Base-by-base conservation (phyloP, 75 land plant genomes). In the Larix kaempferi region DNA sequence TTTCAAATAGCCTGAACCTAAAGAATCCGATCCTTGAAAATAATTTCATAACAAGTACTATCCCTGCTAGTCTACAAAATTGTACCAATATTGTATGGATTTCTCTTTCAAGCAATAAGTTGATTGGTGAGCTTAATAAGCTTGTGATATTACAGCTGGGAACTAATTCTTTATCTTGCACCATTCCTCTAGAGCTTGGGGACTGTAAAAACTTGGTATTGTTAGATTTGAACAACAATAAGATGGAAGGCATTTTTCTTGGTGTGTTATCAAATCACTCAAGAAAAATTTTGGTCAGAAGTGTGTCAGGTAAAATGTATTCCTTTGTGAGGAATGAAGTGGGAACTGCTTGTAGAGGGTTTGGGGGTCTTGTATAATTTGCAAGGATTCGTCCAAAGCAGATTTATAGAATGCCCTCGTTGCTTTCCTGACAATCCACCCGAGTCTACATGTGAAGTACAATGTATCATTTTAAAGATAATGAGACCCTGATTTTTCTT, bases 181-280 rank as follows among this genome's bases (percentile, higher is more conserved):
- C 57, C n/a, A 90, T 96, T 55, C 99, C 99, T 13, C 81, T n/a
- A 25, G 86, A 93, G 79, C 83, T 96, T 25, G 91, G 92, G 7
- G 86, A 89, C 78, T 90, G 92, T 79, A 80, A 78, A 78, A 92
- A 85, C 80, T 84, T 96, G 77, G 79, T 87, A 13, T 85, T 87
- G 92, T 66, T 96, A 60, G 99, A 96, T 80, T 82, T 96, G 29
- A 93, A 94, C 84, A 83, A 78, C 75, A 96, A 96, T 73, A 22
- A 12, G 8, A 59, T 96, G 56, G 83, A 76, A 56, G 99, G 99
- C 7, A 58, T 78, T 6, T 86, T 96, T 19, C 99, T 96, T 1
- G 71, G 74, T 12, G 66, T 78, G 41, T 78, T 95, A 16, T 84
- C 88, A 26, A 82, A 83, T 66, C 91, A 88, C 23, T 83, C 93